These are phyloP conservation scores for Lavandula angustifolia DNA, from an alignment of 257 asterid species.

Conservation along the genomic window DNA sequence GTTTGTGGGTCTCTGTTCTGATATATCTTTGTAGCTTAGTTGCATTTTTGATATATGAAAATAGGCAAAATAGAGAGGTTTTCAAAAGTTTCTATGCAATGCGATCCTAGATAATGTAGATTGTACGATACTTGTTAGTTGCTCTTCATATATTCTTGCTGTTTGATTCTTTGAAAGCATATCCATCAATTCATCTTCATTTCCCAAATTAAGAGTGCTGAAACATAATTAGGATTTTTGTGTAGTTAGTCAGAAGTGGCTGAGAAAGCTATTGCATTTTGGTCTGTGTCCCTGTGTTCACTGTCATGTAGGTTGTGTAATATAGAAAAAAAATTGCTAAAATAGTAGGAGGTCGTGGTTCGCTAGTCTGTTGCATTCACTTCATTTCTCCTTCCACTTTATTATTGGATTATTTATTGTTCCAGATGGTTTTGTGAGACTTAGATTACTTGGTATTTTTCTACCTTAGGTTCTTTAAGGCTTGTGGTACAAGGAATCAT, in stretches of 20 bases:
- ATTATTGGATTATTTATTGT: neutral
- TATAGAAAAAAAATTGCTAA: neutral
- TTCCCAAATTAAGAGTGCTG: neutral
- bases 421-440: slow-evolving; percentile 3
- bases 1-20: slow-evolving; percentile 7
- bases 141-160: slow-evolving; percentile 3
- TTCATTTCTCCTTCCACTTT: neutral
- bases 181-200: slow-evolving; percentile 18
- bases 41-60: slow-evolving; percentile 12
- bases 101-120: neutral
- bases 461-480: neutral
- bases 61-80: neutral
- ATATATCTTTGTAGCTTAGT: slow-evolving; percentile 25
- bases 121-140: neutral
- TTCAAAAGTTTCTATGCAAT: neutral
- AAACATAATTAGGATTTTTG: neutral
- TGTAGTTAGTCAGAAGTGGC: neutral
- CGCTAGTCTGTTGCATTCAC: slow-evolving; percentile 3
- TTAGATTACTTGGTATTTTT: neutral
- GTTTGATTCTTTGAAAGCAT: neutral
- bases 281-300: neutral
- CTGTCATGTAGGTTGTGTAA: neutral
- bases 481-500: neutral
- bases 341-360: neutral
- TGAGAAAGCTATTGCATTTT: neutral